phyloP scores from a whole-genome alignment of 2,329 filamentous ascomycete genomes.

The Aspergillus transmontanensis region DNA sequence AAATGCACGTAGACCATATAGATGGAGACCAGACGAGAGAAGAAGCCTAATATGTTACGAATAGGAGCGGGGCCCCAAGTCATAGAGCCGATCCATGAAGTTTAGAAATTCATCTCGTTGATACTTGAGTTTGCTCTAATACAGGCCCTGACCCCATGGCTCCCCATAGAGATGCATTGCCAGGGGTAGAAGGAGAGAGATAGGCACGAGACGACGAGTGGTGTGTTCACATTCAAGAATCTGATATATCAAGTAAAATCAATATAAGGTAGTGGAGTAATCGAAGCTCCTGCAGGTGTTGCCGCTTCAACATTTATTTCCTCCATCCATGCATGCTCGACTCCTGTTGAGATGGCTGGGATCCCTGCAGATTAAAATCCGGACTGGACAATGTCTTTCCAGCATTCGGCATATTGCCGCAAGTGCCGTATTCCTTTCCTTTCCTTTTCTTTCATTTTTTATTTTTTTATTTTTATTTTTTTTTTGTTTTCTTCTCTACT shows the following conservation, averaged over 20 bases:
- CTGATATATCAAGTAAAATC: neutral
- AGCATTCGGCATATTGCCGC: neutral
- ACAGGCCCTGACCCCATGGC: neutral
- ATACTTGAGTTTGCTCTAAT: neutral
- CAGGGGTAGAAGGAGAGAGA: neutral
- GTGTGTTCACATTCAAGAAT: neutral
- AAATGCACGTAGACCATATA: no score
- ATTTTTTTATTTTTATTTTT: neutral
- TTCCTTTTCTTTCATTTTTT: no score
- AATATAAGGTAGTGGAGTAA: slow-evolving; percentile 1
- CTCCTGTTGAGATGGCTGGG: neutral
- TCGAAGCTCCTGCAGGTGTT: neutral
- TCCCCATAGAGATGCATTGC: neutral
- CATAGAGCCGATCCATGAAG: neutral
- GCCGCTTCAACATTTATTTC: neutral
- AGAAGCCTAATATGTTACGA: no score
- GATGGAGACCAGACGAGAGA: no score
- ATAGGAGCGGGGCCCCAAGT: no score
- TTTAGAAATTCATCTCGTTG: neutral
- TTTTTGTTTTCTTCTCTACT: neutral
- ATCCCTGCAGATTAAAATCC: neutral
- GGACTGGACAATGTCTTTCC: neutral
- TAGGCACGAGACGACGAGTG: neutral
- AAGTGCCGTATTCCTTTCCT: neutral
- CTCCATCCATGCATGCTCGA: neutral